phyloP scores from a whole-genome alignment of 768 basidiomycete genomes.

The Tylopilus rubrobrunneus region DNA sequence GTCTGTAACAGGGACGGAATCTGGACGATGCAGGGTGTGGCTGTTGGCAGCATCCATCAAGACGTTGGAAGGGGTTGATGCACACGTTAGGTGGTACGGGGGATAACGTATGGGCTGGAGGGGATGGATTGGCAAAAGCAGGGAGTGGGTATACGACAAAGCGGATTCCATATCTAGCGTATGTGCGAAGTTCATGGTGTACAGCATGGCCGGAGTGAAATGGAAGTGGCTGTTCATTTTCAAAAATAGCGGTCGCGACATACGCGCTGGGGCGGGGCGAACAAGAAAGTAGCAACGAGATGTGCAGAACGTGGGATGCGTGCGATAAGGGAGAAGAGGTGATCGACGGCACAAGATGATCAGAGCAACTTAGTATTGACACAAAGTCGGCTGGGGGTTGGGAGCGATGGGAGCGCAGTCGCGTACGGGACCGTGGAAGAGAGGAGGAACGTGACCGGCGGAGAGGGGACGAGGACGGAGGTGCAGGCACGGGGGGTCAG shows the following conservation, averaged over 20 bases:
- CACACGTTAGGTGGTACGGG: not conserved
- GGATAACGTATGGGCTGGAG: not conserved
- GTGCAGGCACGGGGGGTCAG: not conserved
- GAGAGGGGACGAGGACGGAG: not conserved
- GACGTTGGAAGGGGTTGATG: not conserved
- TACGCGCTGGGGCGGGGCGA: not conserved
- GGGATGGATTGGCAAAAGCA: not conserved
- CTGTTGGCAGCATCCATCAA: conserved; percentile 4
- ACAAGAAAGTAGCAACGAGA: not conserved
- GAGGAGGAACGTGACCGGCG: conserved; percentile 9
- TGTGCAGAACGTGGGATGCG: not conserved
- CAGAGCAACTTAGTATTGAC: not conserved
- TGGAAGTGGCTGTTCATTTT: conserved; percentile 8
- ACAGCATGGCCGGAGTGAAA: conserved; percentile 9
- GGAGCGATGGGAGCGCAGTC: conserved; percentile 14
- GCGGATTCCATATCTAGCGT: conserved; percentile 11
- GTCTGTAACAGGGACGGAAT: conserved; percentile 8
- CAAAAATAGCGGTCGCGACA: conserved; percentile 8
- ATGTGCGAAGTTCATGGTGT: not conserved
- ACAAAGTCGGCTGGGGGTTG: not conserved
- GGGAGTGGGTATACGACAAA: not conserved
- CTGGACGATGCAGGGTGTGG: not conserved
- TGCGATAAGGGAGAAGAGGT: not conserved
- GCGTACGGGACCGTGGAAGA: not conserved
- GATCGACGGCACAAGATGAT: not conserved